Evolutionary conservation across 768 basidiomycete species (phyloP).

Genomic region (Collybia sp.): DNA sequence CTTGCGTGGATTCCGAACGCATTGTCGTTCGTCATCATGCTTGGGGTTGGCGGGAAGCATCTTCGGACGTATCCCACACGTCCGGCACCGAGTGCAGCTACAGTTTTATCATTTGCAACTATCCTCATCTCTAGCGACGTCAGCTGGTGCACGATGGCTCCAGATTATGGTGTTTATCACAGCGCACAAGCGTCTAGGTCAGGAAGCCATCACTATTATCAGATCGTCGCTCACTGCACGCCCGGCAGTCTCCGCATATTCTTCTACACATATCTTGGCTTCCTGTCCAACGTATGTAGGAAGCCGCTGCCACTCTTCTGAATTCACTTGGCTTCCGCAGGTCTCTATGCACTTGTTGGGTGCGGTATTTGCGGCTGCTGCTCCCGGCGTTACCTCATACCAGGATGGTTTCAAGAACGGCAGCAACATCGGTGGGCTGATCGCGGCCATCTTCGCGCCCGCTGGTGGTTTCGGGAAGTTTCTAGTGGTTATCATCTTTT

Average conservation of each 20-base stretch:
- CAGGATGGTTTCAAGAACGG: conserved; percentile 43
- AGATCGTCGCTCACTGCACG: no score
- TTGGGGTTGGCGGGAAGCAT: conserved; percentile 58
- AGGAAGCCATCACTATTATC: not conserved
- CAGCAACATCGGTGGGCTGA: conserved; percentile 57
- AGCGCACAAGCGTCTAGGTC: conserved; percentile 25
- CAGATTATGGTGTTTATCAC: conserved; percentile 44
- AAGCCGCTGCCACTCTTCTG: not conserved
- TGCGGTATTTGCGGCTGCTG: conserved; percentile 59
- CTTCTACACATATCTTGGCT: conserved; percentile 58
- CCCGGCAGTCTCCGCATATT: conserved; percentile 51
- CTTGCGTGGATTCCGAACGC: conserved; percentile 61
- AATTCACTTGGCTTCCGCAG: conserved; percentile 21
- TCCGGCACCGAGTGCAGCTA: conserved; percentile 21
- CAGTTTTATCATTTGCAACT: conserved; percentile 29
- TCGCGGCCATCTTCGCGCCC: conserved; percentile 58
- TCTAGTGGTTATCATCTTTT: conserved; percentile 65
- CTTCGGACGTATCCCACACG: conserved; percentile 27
- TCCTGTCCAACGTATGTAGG: conserved; percentile 49
- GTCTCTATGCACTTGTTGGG: conserved; percentile 54
- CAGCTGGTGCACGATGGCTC: conserved; percentile 37
- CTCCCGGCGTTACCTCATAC: conserved; percentile 54
- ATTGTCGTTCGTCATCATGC: conserved; percentile 52
- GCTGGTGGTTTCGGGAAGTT: conserved; percentile 65
- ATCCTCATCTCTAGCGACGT: conserved; percentile 32